phyloP scores from a whole-genome alignment of 306 rosid genomes.

The Castanea sativa region DNA sequence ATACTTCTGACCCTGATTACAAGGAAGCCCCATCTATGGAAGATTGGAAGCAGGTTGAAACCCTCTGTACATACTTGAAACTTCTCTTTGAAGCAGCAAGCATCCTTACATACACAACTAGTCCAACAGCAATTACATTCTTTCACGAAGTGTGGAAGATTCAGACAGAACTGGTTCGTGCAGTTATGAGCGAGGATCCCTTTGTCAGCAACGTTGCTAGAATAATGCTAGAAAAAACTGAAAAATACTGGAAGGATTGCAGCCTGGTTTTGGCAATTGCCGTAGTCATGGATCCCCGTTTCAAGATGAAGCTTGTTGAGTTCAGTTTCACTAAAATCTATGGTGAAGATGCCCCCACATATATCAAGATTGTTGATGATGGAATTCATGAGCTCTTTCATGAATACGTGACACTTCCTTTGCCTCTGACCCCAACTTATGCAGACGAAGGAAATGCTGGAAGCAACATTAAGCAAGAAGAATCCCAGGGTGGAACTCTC shows the following conservation, averaged over 20 bases:
- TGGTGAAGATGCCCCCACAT: constrained; percentile 68
- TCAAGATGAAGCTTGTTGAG: constrained; percentile 97
- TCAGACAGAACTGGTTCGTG: constrained; percentile 69
- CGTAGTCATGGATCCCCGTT: constrained; percentile 93
- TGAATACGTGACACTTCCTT: constrained; percentile 75
- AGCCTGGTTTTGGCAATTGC: constrained; percentile 81
- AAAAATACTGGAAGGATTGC: constrained; percentile 81
- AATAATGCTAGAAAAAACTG: constrained; percentile 61
- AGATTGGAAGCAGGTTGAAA: constrained; percentile 86
- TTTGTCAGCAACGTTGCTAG: constrained; percentile 48
- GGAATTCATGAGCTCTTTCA: constrained; percentile 88
- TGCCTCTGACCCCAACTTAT: constrained; percentile 81
- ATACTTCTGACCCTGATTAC: constrained; percentile 83
- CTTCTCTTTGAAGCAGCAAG: constrained; percentile 72
- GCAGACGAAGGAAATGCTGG: constrained; percentile 61
- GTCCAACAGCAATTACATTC: constrained; percentile 66
- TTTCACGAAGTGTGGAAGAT: constrained; percentile 93
- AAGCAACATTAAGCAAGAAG: constrained; percentile 37
- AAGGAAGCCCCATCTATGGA: constrained; percentile 68
- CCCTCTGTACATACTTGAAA: constrained; percentile 64
- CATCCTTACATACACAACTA: constrained; percentile 57
- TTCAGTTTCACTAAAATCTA: constrained; percentile 81
- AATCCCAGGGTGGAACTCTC: constrained; percentile 53
- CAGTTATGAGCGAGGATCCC: constrained; percentile 58
- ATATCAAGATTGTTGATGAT: constrained; percentile 74